A percentile compares a stretch with the other conserved stretches of the same genome.
phyloP scores from a whole-genome alignment of 1,284 basidiomycete species.

The Pseudozyma hubeiensis region DNA sequence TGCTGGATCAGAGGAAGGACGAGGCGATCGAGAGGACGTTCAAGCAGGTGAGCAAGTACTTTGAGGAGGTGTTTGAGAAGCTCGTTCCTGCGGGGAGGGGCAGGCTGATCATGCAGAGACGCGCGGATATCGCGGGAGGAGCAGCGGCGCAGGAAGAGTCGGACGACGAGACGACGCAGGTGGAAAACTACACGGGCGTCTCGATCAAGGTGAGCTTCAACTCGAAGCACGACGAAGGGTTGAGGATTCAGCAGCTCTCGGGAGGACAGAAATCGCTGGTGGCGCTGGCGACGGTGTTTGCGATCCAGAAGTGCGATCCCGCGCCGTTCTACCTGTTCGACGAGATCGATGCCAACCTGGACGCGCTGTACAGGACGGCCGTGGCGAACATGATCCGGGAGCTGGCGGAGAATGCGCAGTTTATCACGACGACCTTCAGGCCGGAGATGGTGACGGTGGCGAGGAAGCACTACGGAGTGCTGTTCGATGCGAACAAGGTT shows the following conservation, averaged over 20 bases:
- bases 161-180: constrained; percentile 69
- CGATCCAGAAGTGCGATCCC: constrained; percentile 98
- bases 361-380: constrained; percentile 95
- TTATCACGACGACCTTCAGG: constrained; percentile 98
- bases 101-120: constrained; percentile 87
- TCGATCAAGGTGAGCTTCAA: constrained; percentile 99
- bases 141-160: constrained; percentile 69
- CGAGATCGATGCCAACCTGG: constrained; percentile 98
- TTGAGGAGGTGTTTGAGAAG: constrained; percentile 95
- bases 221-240: constrained; percentile 93
- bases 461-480: constrained; percentile 98
- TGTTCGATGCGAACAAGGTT: constrained; percentile 95
- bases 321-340: constrained; percentile 99
- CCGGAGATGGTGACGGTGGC: constrained; percentile 95
- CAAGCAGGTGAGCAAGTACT: constrained; percentile 96
- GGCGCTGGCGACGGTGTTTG: constrained; percentile 94
- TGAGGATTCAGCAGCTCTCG: constrained; percentile 94
- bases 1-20: constrained; percentile 95
- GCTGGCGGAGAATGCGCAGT: constrained; percentile 86
- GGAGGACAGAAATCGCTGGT: constrained; percentile 98
- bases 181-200: constrained; percentile 96
- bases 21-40: constrained; percentile 98
- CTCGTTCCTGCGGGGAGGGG: constrained; percentile 95
- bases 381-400: constrained; percentile 97
- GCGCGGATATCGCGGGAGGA: constrained; percentile 74